These are phyloP conservation scores for Penicillium hordei DNA, from an alignment of 2,329 filamentous ascomycete species.

Conservation along the genomic window DNA sequence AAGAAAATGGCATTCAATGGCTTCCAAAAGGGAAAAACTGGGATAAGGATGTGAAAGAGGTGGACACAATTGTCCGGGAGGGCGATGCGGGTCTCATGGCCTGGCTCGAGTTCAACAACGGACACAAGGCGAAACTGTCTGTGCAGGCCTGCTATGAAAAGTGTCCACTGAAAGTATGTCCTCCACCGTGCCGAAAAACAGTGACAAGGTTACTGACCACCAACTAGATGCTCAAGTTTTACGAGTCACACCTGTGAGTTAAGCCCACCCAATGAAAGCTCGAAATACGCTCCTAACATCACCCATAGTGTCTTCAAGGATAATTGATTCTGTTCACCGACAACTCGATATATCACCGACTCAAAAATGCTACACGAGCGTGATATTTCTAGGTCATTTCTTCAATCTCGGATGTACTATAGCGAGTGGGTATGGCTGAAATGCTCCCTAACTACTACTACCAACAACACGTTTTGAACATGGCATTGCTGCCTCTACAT, in stretches of 20 bases:
- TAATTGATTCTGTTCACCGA: conserved; percentile 9
- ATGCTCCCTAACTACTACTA: not conserved
- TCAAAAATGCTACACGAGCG: not conserved
- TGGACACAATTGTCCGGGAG: conserved; percentile 48
- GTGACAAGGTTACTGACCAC: conserved; percentile 14
- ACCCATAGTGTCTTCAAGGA: conserved; percentile 39
- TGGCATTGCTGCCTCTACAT: not conserved
- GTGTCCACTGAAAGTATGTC: conserved; percentile 43
- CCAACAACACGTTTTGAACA: not conserved
- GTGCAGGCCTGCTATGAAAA: conserved; percentile 44
- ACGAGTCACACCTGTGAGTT: conserved; percentile 50
- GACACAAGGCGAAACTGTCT: conserved; percentile 44
- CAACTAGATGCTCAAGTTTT: conserved; percentile 49
- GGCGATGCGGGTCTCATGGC: conserved; percentile 37
- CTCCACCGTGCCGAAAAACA: not conserved
- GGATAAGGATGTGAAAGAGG: conserved; percentile 43
- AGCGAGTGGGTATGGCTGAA: not conserved
- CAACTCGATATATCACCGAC: not conserved
- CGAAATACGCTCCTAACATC: conserved; percentile 15
- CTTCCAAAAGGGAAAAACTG: conserved; percentile 43
- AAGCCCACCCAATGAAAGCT: not conserved
- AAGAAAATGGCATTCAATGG: conserved; percentile 35
- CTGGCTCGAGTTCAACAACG: conserved; percentile 47
- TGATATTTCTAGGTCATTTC: not conserved
- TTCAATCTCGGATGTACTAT: not conserved